Percentiles rank a stretch among this genome's conserved stretches.
phyloP scores from a whole-genome alignment of 306 rosid genomes.

The Phaseolus lunatus region DNA sequence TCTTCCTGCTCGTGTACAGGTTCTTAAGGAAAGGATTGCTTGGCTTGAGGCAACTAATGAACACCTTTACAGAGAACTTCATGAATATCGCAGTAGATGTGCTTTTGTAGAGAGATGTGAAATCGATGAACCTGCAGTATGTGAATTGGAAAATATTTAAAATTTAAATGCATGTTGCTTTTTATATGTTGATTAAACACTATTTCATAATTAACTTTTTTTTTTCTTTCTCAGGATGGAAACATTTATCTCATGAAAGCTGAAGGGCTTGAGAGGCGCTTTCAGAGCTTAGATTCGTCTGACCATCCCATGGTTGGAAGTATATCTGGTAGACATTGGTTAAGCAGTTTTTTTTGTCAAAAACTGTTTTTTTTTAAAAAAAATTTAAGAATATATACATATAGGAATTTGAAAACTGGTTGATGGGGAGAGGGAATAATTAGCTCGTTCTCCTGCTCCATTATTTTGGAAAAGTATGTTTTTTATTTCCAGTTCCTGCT shows the following conservation, averaged over 20 bases:
- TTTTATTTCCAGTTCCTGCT: slow-evolving; percentile 18
- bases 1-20: slow-evolving; percentile 53
- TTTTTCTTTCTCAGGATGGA: slow-evolving; percentile 57
- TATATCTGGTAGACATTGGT: slow-evolving; percentile 57
- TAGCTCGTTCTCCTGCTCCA: slow-evolving; percentile 10
- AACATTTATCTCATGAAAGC: slow-evolving; percentile 49
- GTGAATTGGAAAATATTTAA: slow-evolving; percentile 42
- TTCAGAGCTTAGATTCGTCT: slow-evolving; percentile 60
- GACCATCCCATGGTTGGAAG: slow-evolving; percentile 61
- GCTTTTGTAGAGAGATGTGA: slow-evolving; percentile 59
- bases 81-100: slow-evolving; percentile 71
- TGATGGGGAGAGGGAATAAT: slow-evolving; percentile 18
- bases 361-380: slow-evolving; percentile 16
- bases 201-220: slow-evolving; percentile 19
- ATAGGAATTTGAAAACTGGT: slow-evolving; percentile 31
- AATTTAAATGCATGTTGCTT: slow-evolving; percentile 27
- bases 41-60: slow-evolving; percentile 81
- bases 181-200: slow-evolving; percentile 26
- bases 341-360: slow-evolving; percentile 33
- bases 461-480: slow-evolving; percentile 3
- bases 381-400: slow-evolving; percentile 3
- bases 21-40: slow-evolving; percentile 73
- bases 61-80: slow-evolving; percentile 73
- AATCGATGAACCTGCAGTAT: slow-evolving; percentile 63
- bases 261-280: slow-evolving; percentile 65